Evolutionary conservation across 2,329 filamentous ascomycete genomes (phyloP).

Genomic region (Cephalotrichum gorgonifer): DNA sequence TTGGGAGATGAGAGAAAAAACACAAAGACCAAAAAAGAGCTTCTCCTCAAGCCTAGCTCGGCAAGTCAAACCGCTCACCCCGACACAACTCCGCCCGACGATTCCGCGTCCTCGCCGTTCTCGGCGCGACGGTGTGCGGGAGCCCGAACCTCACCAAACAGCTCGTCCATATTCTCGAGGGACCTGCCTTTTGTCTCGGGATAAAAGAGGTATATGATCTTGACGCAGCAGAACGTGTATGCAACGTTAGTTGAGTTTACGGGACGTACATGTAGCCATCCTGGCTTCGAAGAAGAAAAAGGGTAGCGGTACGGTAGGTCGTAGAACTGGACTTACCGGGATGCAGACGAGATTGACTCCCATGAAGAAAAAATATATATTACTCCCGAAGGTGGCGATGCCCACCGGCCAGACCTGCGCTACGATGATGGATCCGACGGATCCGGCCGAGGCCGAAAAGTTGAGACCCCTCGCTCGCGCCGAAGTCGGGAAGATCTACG

Average conservation of each 20-base stretch:
- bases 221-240: neutral
- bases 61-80: neutral
- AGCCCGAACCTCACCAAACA: constrained; percentile 20
- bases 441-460: constrained; percentile 40
- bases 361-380: constrained; percentile 49
- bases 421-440: constrained; percentile 44
- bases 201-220: constrained; percentile 29
- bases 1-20: too few relatives aligned
- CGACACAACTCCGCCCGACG: neutral
- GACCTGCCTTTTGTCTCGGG: constrained; percentile 32
- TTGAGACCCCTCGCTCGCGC: constrained; percentile 46
- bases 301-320: neutral
- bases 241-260: too few relatives aligned
- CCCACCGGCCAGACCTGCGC: constrained; percentile 46
- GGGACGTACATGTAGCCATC: too few relatives aligned
- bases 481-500: constrained; percentile 44
- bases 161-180: constrained; percentile 32
- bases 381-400: constrained; percentile 35
- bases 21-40: too few relatives aligned
- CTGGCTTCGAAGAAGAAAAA: neutral
- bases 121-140: neutral
- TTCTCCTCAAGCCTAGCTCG: neutral
- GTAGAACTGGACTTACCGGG: constrained; percentile 19
- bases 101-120: neutral
- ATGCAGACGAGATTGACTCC: constrained; percentile 36